Conservation (phyloP, 1,139 yeast genomes). For the Scheffersomyces segobiensis region DNA sequence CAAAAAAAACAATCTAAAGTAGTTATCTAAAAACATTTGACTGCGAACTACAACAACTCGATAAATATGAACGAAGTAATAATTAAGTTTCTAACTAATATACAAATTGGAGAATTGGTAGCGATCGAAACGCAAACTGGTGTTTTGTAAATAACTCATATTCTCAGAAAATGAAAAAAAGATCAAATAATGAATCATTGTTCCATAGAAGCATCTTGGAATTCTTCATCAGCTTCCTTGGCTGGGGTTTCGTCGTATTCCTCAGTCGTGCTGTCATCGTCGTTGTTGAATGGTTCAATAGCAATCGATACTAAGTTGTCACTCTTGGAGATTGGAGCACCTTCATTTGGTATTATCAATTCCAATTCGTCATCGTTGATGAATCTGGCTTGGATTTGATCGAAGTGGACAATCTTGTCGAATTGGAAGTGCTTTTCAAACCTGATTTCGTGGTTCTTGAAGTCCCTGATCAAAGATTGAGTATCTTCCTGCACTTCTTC, state of each 20-base stretch:
- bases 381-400: slow-evolving; percentile 42
- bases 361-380: slow-evolving; percentile 44
- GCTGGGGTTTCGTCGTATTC: slow-evolving; percentile 13
- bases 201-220: slow-evolving; percentile 9
- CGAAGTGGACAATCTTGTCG: slow-evolving; percentile 41
- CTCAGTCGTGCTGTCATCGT: slow-evolving; percentile 20
- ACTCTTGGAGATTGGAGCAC: slow-evolving; percentile 22
- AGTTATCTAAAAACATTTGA: too few relatives aligned
- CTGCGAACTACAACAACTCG: neutral
- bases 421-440: slow-evolving; percentile 50
- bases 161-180: neutral
- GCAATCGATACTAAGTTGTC: slow-evolving; percentile 27
- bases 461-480: slow-evolving; percentile 38
- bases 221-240: slow-evolving; percentile 9
- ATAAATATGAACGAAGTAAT: neutral
- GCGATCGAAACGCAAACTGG: neutral
- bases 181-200: neutral
- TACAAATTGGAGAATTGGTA: neutral
- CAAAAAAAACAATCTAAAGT: too few relatives aligned
- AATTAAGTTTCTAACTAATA: neutral
- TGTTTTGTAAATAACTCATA: neutral
- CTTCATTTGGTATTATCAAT: slow-evolving; percentile 43
- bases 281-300: slow-evolving; percentile 19
- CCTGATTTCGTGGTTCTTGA: slow-evolving; percentile 40
- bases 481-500: slow-evolving; percentile 48